Base-by-base conservation (phyloP, 179 eudicot genomes). In the Vitellaria paradoxa region DNA sequence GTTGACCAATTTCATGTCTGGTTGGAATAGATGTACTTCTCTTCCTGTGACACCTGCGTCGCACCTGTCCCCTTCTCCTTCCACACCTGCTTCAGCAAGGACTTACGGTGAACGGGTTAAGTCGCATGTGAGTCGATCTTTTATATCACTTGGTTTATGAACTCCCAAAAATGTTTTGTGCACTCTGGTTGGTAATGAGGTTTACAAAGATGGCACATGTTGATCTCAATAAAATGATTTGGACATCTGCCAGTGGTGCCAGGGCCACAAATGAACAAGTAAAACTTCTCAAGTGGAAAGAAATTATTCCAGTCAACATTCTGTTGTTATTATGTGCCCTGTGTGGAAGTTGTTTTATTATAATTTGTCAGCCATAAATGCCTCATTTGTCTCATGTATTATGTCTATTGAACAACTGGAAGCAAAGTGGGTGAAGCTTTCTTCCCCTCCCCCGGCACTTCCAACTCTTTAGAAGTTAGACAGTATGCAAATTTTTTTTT, bases 11-110 rank as follows among this genome's bases (percentile, higher is more conserved):
- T 56, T 76, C 23, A 64, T 65, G 65, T 70, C 91, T 40, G 70
- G 77, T 67, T 85, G 95, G 93, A 66, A 86, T 80, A 88, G 89
- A 78, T 89, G 97, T 84, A 73, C 87, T 69, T 95, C 99, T 21
- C 89, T 95, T 83, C 97, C 99, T 21, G 92, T 89, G 50, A 81
- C 90, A 56, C 97, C 90, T 49, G 86, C 92, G 57, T 76, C 88
- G n/a, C 85, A 80, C 60, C 70, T 86, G 61, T 85, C 93, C 37
- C 93, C 97, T 76, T 81, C 88, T 49, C 82, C 80, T 85, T 40
- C 91, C 53, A 79, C 86, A 20, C 97, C 99, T 79, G 79, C 82
- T 67, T 88, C 97, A 62, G 89, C 96, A 62, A 90, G 92, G 82
- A 86, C 92, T 70, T 72, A 75, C 77, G 78, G 87, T 72, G 98